Percentiles rank a stretch among this genome's conserved stretches.
Conservation (phyloP, 805 yeast genomes). For the Sugiyamaella smithiae region DNA sequence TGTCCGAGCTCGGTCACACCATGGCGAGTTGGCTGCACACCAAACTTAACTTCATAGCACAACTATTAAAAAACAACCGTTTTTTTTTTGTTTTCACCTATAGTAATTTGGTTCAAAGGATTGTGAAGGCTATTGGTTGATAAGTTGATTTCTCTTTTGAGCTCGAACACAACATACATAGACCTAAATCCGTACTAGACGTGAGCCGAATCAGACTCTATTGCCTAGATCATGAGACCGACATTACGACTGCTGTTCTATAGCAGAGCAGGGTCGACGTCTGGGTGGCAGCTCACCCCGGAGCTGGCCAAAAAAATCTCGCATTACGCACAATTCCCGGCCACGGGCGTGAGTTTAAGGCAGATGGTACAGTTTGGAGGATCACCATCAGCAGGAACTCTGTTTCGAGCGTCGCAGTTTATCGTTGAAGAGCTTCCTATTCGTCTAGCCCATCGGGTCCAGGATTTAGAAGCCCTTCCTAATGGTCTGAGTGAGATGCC, state of each 20-base stretch:
- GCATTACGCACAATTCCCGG: conserved; percentile 68
- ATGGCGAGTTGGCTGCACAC: too few relatives aligned
- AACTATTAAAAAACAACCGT: too few relatives aligned
- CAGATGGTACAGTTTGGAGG: conserved; percentile 94
- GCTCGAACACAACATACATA: too few relatives aligned
- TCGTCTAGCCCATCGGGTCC: conserved; percentile 78
- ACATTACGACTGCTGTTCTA: conserved; percentile 5
- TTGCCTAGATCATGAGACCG: too few relatives aligned
- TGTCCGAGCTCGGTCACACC: too few relatives aligned
- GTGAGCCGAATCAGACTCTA: too few relatives aligned
- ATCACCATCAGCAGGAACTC: conserved; percentile 69
- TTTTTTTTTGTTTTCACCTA: too few relatives aligned
- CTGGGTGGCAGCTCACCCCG: conserved; percentile 35
- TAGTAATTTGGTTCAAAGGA: too few relatives aligned
- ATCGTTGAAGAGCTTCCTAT: conserved; percentile 85
- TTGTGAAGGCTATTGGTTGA: too few relatives aligned
- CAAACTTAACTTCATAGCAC: too few relatives aligned
- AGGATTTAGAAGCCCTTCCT: conserved; percentile 79
- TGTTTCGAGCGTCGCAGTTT: conserved; percentile 80
- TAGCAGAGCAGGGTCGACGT: conserved; percentile 8
- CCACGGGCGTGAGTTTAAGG: conserved; percentile 77
- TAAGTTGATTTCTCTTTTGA: too few relatives aligned
- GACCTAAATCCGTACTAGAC: too few relatives aligned
- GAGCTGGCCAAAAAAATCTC: conserved; percentile 53
- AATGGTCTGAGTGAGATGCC: conserved; percentile 70